These are phyloP conservation scores for Populus tomentosa DNA, from an alignment of 441 rosid genomes.

Conservation along the genomic window DNA sequence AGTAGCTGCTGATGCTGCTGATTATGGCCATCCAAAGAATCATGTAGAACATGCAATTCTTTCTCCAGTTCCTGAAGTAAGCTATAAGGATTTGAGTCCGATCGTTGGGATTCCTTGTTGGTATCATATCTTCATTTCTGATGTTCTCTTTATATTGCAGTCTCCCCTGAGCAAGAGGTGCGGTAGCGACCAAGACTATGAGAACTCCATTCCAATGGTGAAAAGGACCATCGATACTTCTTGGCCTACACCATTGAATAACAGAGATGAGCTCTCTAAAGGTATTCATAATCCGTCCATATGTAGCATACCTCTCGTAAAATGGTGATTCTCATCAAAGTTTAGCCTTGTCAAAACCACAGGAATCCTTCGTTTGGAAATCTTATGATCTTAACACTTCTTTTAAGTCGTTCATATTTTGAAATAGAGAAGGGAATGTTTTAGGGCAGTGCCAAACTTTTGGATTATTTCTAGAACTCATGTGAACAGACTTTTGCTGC, in stretches of 20 bases:
- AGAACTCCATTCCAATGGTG: conserved; percentile 33
- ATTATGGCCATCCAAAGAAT: conserved; percentile 5
- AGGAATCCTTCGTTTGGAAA: not conserved
- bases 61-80: conserved; percentile 36
- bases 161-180: conserved; percentile 18
- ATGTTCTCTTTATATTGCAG: conserved; percentile 20
- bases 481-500: not conserved
- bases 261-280: conserved; percentile 16
- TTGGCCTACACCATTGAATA: conserved; percentile 30
- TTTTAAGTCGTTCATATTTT: not conserved
- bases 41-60: conserved; percentile 9
- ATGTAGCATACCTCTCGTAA: not conserved
- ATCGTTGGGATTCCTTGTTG: not conserved
- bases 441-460: not conserved
- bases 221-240: conserved; percentile 49
- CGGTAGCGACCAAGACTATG: conserved; percentile 14
- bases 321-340: not conserved
- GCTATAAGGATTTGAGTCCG: conserved; percentile 6
- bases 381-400: not conserved
- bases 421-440: not conserved
- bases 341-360: conserved; percentile 4
- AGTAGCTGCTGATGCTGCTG: conserved; percentile 4
- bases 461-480: not conserved
- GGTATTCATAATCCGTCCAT: conserved; percentile 13
- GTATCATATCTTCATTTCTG: not conserved